Evolutionary conservation across 2,329 filamentous ascomycete genomes (phyloP), one percentile per base, ranked within the genome.

Genomic region (Cadophora sp.): DNA sequence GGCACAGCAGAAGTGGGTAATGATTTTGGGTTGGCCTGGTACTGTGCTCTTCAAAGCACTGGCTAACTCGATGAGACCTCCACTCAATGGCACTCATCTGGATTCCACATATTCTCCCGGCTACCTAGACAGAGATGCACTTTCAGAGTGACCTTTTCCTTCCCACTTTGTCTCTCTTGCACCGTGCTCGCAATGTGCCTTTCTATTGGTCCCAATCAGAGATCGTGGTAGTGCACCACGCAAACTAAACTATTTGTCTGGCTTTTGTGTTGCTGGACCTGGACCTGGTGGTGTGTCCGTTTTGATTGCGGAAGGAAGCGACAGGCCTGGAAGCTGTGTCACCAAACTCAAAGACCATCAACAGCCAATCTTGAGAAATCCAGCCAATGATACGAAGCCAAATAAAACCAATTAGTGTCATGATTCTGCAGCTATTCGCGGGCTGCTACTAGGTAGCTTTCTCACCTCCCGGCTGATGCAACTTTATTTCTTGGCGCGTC

Each of bases 401-500:
- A 18, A 47, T 7, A n/a, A n/a, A n/a, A 7, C 8, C 4, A 1
- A 2, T 47, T n/a, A 6, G 16, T 47, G 43, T n/a, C n/a, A 47
- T n/a, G 16, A n/a, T 30, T 2, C n/a, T n/a, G n/a, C 43, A 47
- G n/a, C n/a, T 59, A 59, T 16, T 36, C 24, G 14, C 36, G 56
- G 53, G 14, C 14, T 41, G 43, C 59, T 51, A n/a, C 30, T 22
- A 43, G n/a, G n/a, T n/a, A n/a, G 50, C 7, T 16, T 18, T 16
- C 39, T 22, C n/a, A n/a, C n/a, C n/a, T 39, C 20, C 24, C 45
- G 30, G 13, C 18, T 59, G 24, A 39, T 36, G 51, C 48, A 68
- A 64, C 64, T 59, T 55, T 64, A 30, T 30, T 30, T 30, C 27
- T 59, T 51, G 66, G 61, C 67, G 60, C 64, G 56, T 33, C 30